Evolutionary conservation across 345 rosid species (phyloP), one percentile per base, ranked within the genome.

Genomic region (Eucalyptus sp.): DNA sequence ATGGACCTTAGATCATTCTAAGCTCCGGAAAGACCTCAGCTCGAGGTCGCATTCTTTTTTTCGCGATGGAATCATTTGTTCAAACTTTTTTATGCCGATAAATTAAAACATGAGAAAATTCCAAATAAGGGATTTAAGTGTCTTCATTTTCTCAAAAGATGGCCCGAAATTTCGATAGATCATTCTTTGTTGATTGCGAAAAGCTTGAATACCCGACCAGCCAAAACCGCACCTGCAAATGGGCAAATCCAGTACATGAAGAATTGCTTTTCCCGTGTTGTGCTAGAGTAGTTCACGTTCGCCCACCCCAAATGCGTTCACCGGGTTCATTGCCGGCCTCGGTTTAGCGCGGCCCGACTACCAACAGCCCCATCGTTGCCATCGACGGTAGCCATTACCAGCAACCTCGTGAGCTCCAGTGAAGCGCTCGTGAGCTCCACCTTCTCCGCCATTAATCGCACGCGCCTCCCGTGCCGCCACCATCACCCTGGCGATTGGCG

Each of bases 1-100:
- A 11, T 44, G 83, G 84, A 41, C 84, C 15, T 5, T 20, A 20
- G 83, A 37, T 41, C 83, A 37, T 76, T 76, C 46, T 76, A 41
- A 10, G 3, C 29, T 18, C 83, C 5, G 48, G 80, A 88, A 89
- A 13, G 95, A 90, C 92, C 95, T 93, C 92, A 92, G 87, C 94
- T 94, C 93, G 94, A 93, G 96, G 95, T 93, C 96, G 50, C 92
- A 90, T 90, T 93, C 93, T 92, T 92, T 93, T 60, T 22, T 60
- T 22, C 87, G 10, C 66, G 52, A 86, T 41, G 62, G 88, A 90
- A 86, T 86, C 29, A 58, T 86, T 64, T 44, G 50, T 76, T 41
- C 8, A 3, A 41, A 20, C 13, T 6, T 20, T 22, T 37, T 71
- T 71, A 41, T 71, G 25, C 13, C 14, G 13, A 71, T 37, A 71